A percentile compares a stretch with the other conserved stretches of the same genome.
Conservation (phyloP, 2,329 filamentous ascomycete species). For the Huntiella moniliformis region DNA sequence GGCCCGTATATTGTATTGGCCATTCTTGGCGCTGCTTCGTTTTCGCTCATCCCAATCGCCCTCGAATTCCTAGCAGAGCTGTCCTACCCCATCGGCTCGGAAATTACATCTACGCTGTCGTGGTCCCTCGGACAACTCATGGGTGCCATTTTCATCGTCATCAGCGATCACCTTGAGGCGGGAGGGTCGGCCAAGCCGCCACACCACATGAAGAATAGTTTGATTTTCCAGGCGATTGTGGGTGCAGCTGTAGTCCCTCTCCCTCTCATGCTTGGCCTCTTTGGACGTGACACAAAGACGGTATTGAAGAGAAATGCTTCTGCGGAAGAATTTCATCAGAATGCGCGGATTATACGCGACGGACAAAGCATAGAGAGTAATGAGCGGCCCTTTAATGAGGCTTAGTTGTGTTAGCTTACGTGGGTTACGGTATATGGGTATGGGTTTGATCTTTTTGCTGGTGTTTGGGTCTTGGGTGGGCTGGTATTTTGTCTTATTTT, state of each 20-base stretch:
- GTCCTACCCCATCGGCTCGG: constrained; percentile 70
- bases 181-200: constrained; percentile 36
- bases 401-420: not conserved
- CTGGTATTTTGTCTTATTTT: no score
- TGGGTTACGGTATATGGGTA: no score
- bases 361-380: not conserved
- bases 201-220: constrained; percentile 50
- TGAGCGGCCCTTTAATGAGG: not conserved
- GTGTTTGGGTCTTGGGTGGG: no score
- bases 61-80: constrained; percentile 79
- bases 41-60: constrained; percentile 63
- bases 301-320: not conserved
- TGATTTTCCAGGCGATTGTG: constrained; percentile 65
- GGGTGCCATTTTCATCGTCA: constrained; percentile 67
- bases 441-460: no score
- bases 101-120: constrained; percentile 63
- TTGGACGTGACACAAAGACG: constrained; percentile 31
- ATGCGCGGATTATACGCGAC: no score
- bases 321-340: not conserved
- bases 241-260: constrained; percentile 45
- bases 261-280: constrained; percentile 49
- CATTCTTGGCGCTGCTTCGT: constrained; percentile 60
- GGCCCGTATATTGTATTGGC: constrained; percentile 61
- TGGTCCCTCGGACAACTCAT: constrained; percentile 78
- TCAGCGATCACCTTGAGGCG: constrained; percentile 56